Conservation (phyloP, 2,329 filamentous ascomycete species). For the Chrysosporium keratinophilum region DNA sequence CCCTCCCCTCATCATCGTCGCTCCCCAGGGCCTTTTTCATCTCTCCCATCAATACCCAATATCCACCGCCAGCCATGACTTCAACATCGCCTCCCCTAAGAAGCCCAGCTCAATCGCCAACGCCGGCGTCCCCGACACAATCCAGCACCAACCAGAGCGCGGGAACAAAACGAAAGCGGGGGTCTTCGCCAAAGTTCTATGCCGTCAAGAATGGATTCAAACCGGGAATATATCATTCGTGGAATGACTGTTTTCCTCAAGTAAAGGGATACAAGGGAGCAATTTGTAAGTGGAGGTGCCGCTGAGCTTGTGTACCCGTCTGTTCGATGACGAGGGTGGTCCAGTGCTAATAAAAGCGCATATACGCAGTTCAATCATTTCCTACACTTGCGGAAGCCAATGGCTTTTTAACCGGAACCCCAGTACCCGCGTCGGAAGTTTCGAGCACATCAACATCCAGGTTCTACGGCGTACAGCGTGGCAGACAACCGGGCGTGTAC, state of each 20-base stretch:
- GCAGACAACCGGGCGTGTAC: conserved; percentile 52
- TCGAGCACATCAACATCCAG: conserved; percentile 35
- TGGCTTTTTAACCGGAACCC: conserved; percentile 59
- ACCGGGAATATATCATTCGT: conserved; percentile 54
- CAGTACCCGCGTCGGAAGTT: conserved; percentile 28
- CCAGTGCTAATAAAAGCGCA: not conserved
- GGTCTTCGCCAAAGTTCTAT: conserved; percentile 48
- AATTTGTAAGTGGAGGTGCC: conserved; percentile 54
- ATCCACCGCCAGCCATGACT: conserved; percentile 1
- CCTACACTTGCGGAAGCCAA: conserved; percentile 62
- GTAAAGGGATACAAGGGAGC: conserved; percentile 56
- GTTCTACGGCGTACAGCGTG: conserved; percentile 52
- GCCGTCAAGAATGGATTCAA: conserved; percentile 50
- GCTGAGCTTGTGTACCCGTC: too few species aligned
- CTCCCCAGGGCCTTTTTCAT: not conserved
- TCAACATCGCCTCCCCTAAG: not conserved
- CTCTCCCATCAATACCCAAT: not conserved
- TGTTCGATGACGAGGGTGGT: too few species aligned
- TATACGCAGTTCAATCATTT: conserved; percentile 67
- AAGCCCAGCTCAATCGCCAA: not conserved
- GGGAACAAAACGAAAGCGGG: conserved; percentile 48
- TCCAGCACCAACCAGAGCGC: conserved; percentile 20
- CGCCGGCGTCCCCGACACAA: conserved; percentile 1
- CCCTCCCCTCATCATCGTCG: not conserved
- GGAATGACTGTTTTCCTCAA: conserved; percentile 52